A percentile compares a stretch with the other conserved stretches of the same genome.
Evolutionary conservation across 1,139 yeast genomes (phyloP).

Genomic region (Keqinozyma sinolaborantium): DNA sequence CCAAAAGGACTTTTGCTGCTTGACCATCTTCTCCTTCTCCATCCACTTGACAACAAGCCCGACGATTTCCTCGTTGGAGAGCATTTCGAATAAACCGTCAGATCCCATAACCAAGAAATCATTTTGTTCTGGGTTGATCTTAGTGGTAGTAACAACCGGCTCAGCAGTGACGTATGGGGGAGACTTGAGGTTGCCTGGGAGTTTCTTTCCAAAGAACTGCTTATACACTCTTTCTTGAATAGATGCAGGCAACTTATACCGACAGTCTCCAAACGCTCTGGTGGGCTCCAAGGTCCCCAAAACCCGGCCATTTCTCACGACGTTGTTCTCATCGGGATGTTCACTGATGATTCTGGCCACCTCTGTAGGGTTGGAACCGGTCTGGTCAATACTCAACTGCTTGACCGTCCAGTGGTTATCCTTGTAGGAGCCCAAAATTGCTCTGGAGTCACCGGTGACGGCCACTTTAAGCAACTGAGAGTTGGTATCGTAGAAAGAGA

Average conservation of each 20-base stretch:
- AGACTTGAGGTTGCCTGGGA: slow-evolving; percentile 74
- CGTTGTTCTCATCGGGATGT: slow-evolving; percentile 88
- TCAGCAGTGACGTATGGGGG: slow-evolving; percentile 98
- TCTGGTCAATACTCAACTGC: slow-evolving; percentile 87
- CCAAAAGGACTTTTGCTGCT: slow-evolving; percentile 51
- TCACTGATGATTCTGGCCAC: slow-evolving; percentile 79
- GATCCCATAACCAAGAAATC: slow-evolving; percentile 91
- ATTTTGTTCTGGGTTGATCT: slow-evolving; percentile 65
- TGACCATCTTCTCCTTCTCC: slow-evolving; percentile 66
- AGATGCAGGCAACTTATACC: slow-evolving; percentile 75
- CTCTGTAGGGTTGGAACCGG: slow-evolving; percentile 88
- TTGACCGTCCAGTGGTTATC: slow-evolving; percentile 83
- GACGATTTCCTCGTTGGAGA: slow-evolving; percentile 89
- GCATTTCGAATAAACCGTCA: slow-evolving; percentile 91
- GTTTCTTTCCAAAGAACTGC: slow-evolving; percentile 78
- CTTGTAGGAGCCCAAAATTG: slow-evolving; percentile 73
- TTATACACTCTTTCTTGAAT: slow-evolving; percentile 73
- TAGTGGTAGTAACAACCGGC: slow-evolving; percentile 86
- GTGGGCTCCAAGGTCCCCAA: slow-evolving; percentile 95
- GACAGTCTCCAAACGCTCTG: slow-evolving; percentile 95
- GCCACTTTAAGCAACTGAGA: slow-evolving; percentile 79
- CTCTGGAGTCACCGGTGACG: slow-evolving; percentile 95
- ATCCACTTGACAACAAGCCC: slow-evolving; percentile 94
- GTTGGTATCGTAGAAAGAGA: slow-evolving; percentile 81
- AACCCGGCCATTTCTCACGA: slow-evolving; percentile 83